phyloP scores from a whole-genome alignment of 495 filamentous ascomycete species.

The Podospora tetraspora region DNA sequence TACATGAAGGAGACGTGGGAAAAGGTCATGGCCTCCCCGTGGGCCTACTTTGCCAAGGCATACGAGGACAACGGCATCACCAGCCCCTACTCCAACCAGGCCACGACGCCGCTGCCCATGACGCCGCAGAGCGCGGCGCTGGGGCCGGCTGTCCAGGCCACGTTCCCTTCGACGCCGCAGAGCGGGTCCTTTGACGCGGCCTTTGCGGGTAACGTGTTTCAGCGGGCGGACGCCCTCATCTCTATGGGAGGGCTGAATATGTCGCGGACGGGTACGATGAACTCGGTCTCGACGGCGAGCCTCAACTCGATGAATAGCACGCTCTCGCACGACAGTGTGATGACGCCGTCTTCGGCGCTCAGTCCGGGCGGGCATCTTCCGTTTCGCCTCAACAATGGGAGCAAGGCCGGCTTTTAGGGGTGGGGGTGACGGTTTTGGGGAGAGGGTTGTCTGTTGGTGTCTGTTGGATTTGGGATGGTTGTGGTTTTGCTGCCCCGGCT shows the following conservation, averaged over 20 bases:
- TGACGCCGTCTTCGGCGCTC: conserved; percentile 33
- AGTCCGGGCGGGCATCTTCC: conserved; percentile 33
- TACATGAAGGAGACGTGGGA: conserved; percentile 68
- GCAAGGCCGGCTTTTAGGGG: conserved; percentile 27
- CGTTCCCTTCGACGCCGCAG: conserved; percentile 73
- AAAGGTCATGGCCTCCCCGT: conserved; percentile 70
- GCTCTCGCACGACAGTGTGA: conserved; percentile 27
- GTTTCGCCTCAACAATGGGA: conserved; percentile 24
- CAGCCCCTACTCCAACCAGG: conserved; percentile 33
- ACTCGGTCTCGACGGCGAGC: conserved; percentile 35
- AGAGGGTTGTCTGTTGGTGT: background rate
- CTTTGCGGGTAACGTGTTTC: conserved; percentile 67
- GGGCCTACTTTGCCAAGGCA: conserved; percentile 47
- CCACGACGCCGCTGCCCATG: conserved; percentile 44
- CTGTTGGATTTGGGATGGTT: background rate
- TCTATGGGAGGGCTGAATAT: conserved; percentile 48
- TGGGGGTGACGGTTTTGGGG: background rate
- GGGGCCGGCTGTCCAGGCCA: conserved; percentile 83
- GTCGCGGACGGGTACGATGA: conserved; percentile 44
- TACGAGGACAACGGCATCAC: conserved; percentile 14
- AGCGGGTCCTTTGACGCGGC: conserved; percentile 59
- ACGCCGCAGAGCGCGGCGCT: conserved; percentile 78
- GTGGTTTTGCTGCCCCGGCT: background rate
- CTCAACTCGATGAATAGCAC: conserved; percentile 37
- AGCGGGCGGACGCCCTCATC: conserved; percentile 65